Evolutionary conservation across 2,329 filamentous ascomycete genomes (phyloP), one percentile per base, ranked within the genome.

Genomic region (Raffaelea ambrosiae): DNA sequence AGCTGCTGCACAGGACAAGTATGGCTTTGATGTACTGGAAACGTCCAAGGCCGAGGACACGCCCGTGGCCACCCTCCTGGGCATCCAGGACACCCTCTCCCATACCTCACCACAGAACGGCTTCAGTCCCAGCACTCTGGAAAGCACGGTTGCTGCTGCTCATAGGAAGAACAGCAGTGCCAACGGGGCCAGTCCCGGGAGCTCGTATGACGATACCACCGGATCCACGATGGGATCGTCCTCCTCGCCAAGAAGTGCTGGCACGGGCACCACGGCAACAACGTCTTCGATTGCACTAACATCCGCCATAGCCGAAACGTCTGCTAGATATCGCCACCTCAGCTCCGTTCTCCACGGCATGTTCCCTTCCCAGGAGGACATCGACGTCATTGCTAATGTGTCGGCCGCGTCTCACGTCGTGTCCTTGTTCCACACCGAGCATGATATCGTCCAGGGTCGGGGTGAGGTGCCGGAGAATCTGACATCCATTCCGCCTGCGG

Each of bases 291-390:
- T n/a, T n/a, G n/a, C n/a, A n/a, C n/a, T n/a, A n/a, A n/a, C n/a
- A n/a, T 29, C 26, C 26, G 7, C 7, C 26, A 29, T 29, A 7
- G 26, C 26, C 26, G 26, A 29, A 13, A 29, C 26, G 13, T 29
- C 26, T 7, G 26, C 26, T 13, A 29, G 13, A 13, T 29, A 29
- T 29, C 61, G 62, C 1, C 60, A 63, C 53, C 43, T 67, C 51
- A 55, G 62, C 47, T 54, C 58, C 48, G 46, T 53, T 40, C 41
- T 71, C 46, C 53, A 64, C 23, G 53, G 55, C 1, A 43, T 63
- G 2, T 64, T 70, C 13, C 67, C 66, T 0, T 55, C 60, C 3
- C 62, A 63, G 41, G 53, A 60, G 10, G 62, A 65, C 40, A 56
- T 68, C 20, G 49, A 65, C 19, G 47, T 54, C 8, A 60, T 69